These are phyloP conservation scores for Actinomortierella ambigua DNA, from an alignment of 371 early-diverging fungal genomes.

Conservation along the genomic window DNA sequence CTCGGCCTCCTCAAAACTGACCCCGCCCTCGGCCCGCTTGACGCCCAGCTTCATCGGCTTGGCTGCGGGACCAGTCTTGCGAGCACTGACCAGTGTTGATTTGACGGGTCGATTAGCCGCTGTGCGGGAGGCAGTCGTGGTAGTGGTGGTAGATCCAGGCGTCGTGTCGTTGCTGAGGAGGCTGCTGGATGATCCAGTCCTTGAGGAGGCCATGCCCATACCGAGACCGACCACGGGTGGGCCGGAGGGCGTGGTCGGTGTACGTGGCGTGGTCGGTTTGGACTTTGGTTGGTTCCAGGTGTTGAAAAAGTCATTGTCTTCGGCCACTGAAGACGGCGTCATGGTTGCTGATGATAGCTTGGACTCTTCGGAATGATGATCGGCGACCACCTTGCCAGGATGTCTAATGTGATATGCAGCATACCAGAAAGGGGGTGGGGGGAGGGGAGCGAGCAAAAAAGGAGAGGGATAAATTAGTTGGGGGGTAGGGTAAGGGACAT, in stretches of 20 bases:
- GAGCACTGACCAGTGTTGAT: constrained; percentile 43
- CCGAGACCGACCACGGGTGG: constrained; percentile 34
- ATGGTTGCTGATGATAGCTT: constrained; percentile 8
- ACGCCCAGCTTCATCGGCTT: constrained; percentile 81
- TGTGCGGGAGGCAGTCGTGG: constrained; percentile 24
- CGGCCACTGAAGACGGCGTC: constrained; percentile 10
- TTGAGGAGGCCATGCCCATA: too few relatives aligned
- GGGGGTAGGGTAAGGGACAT: too few relatives aligned
- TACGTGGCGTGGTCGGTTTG: constrained; percentile 12
- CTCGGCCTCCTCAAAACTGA: constrained; percentile 92
- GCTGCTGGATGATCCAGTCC: too few relatives aligned
- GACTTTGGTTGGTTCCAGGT: constrained; percentile 39
- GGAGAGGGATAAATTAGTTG: not conserved
- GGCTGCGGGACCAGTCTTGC: constrained; percentile 49
- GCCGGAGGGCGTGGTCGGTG: constrained; percentile 1
- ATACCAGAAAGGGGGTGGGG: too few relatives aligned
- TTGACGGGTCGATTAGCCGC: constrained; percentile 30
- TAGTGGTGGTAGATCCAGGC: constrained; percentile 5
- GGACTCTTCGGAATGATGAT: constrained; percentile 17
- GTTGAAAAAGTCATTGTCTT: constrained; percentile 37
- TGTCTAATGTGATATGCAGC: constrained; percentile 14
- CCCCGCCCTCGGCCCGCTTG: constrained; percentile 70
- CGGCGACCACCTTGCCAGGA: constrained; percentile 28
- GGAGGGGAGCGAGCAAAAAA: too few relatives aligned
- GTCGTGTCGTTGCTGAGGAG: too few relatives aligned